A percentile compares a stretch with the other conserved stretches of the same genome.
Evolutionary conservation across 2,329 filamentous ascomycete species (phyloP).

Genomic region (Gnomoniopsis sp.): DNA sequence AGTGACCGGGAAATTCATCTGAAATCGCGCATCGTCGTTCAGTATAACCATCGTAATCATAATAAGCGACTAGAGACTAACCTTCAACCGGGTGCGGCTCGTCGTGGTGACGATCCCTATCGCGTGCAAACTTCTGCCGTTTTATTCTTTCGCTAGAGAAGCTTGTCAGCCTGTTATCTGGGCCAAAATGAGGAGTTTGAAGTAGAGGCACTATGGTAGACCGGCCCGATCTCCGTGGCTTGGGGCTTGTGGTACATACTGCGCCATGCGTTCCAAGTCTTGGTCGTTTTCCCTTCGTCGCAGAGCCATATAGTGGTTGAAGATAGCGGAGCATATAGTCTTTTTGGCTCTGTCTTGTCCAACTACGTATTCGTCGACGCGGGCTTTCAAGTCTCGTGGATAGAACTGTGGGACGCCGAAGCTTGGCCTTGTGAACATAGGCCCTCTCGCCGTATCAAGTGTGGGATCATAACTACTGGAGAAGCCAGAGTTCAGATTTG

Average conservation of each 20-base stretch:
- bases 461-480: constrained; percentile 57
- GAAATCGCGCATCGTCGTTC: constrained; percentile 29
- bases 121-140: constrained; percentile 67
- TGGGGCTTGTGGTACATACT: no score
- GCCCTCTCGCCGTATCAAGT: constrained; percentile 48
- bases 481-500: constrained; percentile 55
- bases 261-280: constrained; percentile 54
- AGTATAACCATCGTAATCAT: constrained; percentile 26
- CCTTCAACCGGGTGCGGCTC: constrained; percentile 67
- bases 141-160: constrained; percentile 64
- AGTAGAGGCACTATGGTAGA: no score
- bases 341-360: constrained; percentile 95
- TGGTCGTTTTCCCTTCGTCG: constrained; percentile 77
- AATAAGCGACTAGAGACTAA: constrained; percentile 43
- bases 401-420: constrained; percentile 63
- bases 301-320: constrained; percentile 92
- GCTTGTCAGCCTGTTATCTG: no score
- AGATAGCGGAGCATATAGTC: constrained; percentile 86
- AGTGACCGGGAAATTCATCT: constrained; percentile 56
- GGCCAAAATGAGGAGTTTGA: no score
- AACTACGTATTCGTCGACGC: constrained; percentile 93
- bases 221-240: no score
- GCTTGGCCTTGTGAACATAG: constrained; percentile 55
- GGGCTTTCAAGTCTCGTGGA: constrained; percentile 73
- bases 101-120: constrained; percentile 54